These are phyloP conservation scores for Terana coerulea DNA, from an alignment of 768 basidiomycete genomes.

Conservation along the genomic window DNA sequence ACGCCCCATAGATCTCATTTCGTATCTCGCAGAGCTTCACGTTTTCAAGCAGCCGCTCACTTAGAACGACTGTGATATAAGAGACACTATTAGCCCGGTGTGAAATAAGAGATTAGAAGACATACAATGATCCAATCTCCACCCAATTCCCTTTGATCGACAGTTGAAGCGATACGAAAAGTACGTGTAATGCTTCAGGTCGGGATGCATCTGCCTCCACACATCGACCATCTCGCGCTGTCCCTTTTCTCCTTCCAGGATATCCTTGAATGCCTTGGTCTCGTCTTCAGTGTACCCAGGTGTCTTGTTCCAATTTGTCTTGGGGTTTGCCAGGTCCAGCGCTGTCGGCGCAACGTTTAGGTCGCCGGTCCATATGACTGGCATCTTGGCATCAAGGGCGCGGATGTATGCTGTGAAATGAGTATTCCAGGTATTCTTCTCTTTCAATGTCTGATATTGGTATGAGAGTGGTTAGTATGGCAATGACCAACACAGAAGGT, in stretches of 20 bases:
- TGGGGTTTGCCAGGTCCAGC: constrained; percentile 63
- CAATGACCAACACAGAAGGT: not conserved
- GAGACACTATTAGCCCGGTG: not conserved
- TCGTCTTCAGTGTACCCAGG: constrained; percentile 83
- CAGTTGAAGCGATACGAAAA: constrained; percentile 83
- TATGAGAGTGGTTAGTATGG: not conserved
- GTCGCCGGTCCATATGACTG: constrained; percentile 88
- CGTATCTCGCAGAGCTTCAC: constrained; percentile 85
- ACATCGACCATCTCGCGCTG: constrained; percentile 60
- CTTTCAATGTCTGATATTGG: constrained; percentile 68
- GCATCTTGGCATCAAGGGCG: constrained; percentile 70
- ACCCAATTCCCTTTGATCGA: constrained; percentile 75
- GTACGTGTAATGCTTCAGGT: constrained; percentile 75
- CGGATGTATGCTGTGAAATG: constrained; percentile 75
- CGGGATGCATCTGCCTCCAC: constrained; percentile 72
- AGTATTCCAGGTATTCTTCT: constrained; percentile 74
- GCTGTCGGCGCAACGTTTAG: constrained; percentile 83
- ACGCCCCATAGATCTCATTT: constrained; percentile 81
- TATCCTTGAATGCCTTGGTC: constrained; percentile 66
- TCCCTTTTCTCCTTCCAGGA: constrained; percentile 42
- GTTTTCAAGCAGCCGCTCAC: constrained; percentile 59
- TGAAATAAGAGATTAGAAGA: constrained; percentile 10
- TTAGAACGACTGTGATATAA: constrained; percentile 59
- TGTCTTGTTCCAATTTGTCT: constrained; percentile 83
- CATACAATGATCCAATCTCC: constrained; percentile 85